A percentile compares a stretch with the other conserved stretches of the same genome.
phyloP scores from a whole-genome alignment of 2,329 filamentous ascomycete species.

The Exophiala calicioides region DNA sequence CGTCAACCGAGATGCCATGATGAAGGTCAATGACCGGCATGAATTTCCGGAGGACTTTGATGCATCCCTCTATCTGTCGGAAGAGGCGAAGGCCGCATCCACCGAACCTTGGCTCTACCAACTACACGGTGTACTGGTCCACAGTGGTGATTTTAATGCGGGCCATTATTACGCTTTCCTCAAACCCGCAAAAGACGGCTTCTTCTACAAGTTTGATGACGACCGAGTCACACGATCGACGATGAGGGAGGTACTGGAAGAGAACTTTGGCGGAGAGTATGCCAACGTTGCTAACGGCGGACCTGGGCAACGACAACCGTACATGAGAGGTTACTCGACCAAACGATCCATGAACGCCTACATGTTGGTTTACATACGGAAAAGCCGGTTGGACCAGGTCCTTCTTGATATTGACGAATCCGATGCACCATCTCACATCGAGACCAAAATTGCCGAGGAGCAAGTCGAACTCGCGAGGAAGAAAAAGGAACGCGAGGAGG shows the following conservation, averaged over 20 bases:
- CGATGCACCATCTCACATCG: slow-evolving; percentile 79
- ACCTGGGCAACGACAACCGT: slow-evolving; percentile 62
- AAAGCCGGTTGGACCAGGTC: slow-evolving; percentile 79
- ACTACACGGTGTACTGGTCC: slow-evolving; percentile 90
- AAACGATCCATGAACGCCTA: slow-evolving; percentile 84
- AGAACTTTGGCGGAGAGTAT: slow-evolving; percentile 94
- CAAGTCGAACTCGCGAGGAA: slow-evolving; percentile 71
- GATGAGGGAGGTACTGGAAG: slow-evolving; percentile 85
- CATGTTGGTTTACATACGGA: slow-evolving; percentile 97
- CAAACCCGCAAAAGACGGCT: slow-evolving; percentile 87
- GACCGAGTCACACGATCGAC: slow-evolving; percentile 96
- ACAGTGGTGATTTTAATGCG: slow-evolving; percentile 94
- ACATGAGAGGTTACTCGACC: slow-evolving; percentile 63
- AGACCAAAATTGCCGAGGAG: slow-evolving; percentile 78
- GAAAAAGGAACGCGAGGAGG: slow-evolving; percentile 87
- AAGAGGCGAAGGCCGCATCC: slow-evolving; percentile 69
- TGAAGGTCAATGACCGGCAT: slow-evolving; percentile 72
- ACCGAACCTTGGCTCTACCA: slow-evolving; percentile 91
- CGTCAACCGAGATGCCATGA: slow-evolving; percentile 93
- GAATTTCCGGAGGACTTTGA: slow-evolving; percentile 53
- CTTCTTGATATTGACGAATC: slow-evolving; percentile 73
- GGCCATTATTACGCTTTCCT: slow-evolving; percentile 98
- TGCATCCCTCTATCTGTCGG: slow-evolving; percentile 81
- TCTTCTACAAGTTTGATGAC: slow-evolving; percentile 97
- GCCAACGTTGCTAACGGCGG: slow-evolving; percentile 57